phyloP scores from a whole-genome alignment of 805 yeast species.

The Grigorovia jiainica region DNA sequence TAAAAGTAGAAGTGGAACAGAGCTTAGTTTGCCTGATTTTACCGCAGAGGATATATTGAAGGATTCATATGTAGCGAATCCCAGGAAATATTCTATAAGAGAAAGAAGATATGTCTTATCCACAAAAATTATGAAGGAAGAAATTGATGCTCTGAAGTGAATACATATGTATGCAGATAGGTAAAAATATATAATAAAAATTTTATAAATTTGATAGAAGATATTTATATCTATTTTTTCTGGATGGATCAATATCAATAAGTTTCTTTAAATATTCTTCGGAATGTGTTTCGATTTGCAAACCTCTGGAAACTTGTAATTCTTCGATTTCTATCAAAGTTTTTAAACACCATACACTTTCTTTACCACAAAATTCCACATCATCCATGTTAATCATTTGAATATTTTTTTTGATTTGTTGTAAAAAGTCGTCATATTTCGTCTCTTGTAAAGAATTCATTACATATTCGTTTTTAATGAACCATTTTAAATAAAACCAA shows the following conservation, averaged over 20 bases:
- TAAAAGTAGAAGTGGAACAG: constrained; percentile 38
- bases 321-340: constrained; percentile 40
- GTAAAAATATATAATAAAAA: not conserved
- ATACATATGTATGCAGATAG: not conserved
- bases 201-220: constrained; percentile 13
- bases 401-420: constrained; percentile 39
- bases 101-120: constrained; percentile 43
- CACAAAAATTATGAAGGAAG: constrained; percentile 12
- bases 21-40: constrained; percentile 23
- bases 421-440: constrained; percentile 33
- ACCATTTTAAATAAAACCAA: constrained; percentile 86
- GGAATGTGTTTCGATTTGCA: constrained; percentile 26
- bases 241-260: constrained; percentile 51
- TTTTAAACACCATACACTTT: constrained; percentile 72
- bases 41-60: constrained; percentile 26
- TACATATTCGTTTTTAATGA: constrained; percentile 34
- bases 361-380: constrained; percentile 50
- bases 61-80: constrained; percentile 38
- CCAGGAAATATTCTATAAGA: constrained; percentile 31
- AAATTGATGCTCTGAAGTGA: constrained; percentile 4
- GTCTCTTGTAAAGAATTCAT: constrained; percentile 16
- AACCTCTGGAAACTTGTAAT: constrained; percentile 20
- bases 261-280: constrained; percentile 32
- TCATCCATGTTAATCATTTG: constrained; percentile 66
- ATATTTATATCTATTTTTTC: constrained; percentile 50